Evolutionary conservation across 2,329 filamentous ascomycete species (phyloP).

Genomic region (Thelonectria rubi): DNA sequence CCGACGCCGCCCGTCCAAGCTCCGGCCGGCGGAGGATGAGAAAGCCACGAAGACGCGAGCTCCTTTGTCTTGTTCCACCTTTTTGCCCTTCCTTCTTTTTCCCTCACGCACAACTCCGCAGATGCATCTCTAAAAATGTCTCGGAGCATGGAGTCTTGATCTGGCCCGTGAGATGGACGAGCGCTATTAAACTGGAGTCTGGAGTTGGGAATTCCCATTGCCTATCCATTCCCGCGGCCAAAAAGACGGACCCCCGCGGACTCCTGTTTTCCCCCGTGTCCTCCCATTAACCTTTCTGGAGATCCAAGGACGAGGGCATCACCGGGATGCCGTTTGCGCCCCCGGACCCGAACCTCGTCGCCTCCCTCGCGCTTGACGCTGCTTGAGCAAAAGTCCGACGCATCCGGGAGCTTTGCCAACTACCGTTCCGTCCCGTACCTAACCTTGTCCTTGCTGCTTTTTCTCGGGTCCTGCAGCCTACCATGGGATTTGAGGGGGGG

Average conservation of each 20-base stretch:
- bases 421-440: slow-evolving; percentile 8
- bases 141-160: neutral
- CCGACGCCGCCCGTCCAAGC: neutral
- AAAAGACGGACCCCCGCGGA: neutral
- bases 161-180: neutral
- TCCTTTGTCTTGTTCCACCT: neutral
- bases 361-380: neutral
- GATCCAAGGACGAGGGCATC: neutral
- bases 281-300: neutral
- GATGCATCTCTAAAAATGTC: neutral
- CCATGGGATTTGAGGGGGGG: neutral
- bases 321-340: neutral
- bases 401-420: slow-evolving; percentile 15
- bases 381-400: neutral
- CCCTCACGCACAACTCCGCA: neutral
- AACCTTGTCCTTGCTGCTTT: slow-evolving; percentile 3
- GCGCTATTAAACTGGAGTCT: neutral
- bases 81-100: neutral
- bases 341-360: neutral
- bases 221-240: neutral
- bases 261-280: neutral
- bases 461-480: neutral
- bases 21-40: neutral
- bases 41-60: neutral
- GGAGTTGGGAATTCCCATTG: neutral